These are phyloP conservation scores for Phialophora expanda DNA, from an alignment of 2,329 filamentous ascomycete species.

Conservation along the genomic window DNA sequence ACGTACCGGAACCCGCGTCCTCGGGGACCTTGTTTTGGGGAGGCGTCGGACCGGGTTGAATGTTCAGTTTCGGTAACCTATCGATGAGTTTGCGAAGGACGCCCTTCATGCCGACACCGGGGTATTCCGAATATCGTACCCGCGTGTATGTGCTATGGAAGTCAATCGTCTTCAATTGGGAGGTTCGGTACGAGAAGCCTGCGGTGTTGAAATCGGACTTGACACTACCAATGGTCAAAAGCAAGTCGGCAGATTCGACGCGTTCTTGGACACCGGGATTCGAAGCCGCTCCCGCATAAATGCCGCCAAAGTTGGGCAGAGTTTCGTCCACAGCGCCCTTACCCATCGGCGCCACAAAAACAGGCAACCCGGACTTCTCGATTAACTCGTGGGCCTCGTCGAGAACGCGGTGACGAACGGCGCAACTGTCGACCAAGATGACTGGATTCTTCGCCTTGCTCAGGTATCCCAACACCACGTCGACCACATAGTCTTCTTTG, in stretches of 20 bases:
- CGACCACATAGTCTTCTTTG: constrained; percentile 40
- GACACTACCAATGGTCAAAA: constrained; percentile 56
- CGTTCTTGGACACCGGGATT: constrained; percentile 46
- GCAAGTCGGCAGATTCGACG: constrained; percentile 53
- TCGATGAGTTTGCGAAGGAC: constrained; percentile 74
- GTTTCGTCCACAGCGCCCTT: constrained; percentile 59
- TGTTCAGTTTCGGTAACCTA: constrained; percentile 62
- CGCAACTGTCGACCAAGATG: constrained; percentile 60
- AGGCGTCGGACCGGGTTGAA: constrained; percentile 60
- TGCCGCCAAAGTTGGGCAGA: constrained; percentile 55
- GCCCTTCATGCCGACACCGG: constrained; percentile 76
- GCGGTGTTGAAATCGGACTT: constrained; percentile 55
- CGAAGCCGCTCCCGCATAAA: constrained; percentile 55
- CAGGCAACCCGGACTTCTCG: constrained; percentile 53
- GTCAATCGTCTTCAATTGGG: constrained; percentile 77
- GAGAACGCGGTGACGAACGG: constrained; percentile 49
- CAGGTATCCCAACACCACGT: constrained; percentile 48
- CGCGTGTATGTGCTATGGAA: constrained; percentile 76
- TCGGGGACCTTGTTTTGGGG: constrained; percentile 60
- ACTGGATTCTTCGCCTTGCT: constrained; percentile 54
- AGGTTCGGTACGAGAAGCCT: constrained; percentile 66
- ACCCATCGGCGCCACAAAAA: constrained; percentile 55
- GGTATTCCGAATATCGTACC: constrained; percentile 79
- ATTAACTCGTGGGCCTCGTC: constrained; percentile 53
- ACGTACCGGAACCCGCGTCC: constrained; percentile 41